Evolutionary conservation across 495 filamentous ascomycete species (phyloP).

Genomic region (Apodospora peruviana): DNA sequence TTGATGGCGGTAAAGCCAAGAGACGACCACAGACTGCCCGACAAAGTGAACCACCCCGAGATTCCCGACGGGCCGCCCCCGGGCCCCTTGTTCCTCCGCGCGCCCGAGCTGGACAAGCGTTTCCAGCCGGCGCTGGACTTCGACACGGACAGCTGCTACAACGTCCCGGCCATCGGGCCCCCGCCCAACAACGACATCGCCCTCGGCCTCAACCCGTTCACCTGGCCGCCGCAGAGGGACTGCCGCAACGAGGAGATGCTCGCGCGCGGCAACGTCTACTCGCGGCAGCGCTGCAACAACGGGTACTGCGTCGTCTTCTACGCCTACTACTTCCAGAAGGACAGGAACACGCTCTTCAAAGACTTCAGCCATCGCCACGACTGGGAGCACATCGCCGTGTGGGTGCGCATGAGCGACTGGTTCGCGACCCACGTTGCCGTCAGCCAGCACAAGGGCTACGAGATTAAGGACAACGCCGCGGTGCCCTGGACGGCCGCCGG

Average conservation of each 20-base stretch:
- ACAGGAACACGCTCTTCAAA: conserved; percentile 4
- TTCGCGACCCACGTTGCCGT: conserved; percentile 12
- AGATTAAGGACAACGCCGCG: conserved; percentile 6
- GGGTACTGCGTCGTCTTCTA: conserved; percentile 25
- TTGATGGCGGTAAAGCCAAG: too few species aligned
- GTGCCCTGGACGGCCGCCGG: conserved; percentile 3
- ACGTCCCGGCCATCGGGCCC: conserved; percentile 21
- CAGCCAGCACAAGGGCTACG: conserved; percentile 15
- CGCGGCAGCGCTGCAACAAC: conserved; percentile 22
- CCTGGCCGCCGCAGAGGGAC: not conserved
- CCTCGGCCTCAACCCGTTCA: conserved; percentile 3
- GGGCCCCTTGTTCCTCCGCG: not conserved
- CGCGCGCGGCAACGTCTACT: conserved; percentile 27
- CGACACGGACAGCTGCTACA: conserved; percentile 29
- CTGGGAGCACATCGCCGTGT: conserved; percentile 26
- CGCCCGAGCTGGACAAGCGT: not conserved
- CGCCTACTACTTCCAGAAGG: conserved; percentile 28
- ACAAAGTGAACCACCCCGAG: too few species aligned
- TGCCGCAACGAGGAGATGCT: conserved; percentile 17
- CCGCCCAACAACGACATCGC: conserved; percentile 15
- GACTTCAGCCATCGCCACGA: conserved; percentile 22
- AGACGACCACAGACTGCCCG: too few species aligned
- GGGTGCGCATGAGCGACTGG: conserved; percentile 10
- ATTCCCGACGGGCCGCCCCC: too few species aligned
- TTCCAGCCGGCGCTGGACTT: conserved; percentile 18